phyloP scores from a whole-genome alignment of 495 filamentous ascomycete genomes.

The Penicillium maclennaniae region DNA sequence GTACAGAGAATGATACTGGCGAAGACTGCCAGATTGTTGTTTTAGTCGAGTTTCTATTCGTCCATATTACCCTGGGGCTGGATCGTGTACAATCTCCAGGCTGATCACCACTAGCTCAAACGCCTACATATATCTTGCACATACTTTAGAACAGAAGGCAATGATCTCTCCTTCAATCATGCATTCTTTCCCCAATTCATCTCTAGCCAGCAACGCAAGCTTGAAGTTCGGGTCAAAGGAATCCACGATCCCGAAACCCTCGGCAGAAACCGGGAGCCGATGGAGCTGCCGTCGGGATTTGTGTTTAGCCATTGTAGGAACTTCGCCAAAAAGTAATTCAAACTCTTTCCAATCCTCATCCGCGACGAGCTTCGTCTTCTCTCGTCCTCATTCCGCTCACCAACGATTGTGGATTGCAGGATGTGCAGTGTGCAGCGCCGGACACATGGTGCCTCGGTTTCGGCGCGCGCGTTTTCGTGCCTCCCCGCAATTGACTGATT shows the following conservation, averaged over 20 bases:
- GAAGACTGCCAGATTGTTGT: neutral
- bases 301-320: conserved; percentile 12
- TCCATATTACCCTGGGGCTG: neutral
- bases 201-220: no score
- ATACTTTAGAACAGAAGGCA: neutral
- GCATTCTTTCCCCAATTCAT: no score
- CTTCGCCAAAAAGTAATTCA: neutral
- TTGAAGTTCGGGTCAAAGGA: no score
- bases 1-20: neutral
- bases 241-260: conserved; percentile 7
- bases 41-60: neutral
- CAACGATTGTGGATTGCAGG: neutral
- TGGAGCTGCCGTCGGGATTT: conserved; percentile 17
- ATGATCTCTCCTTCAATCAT: neutral
- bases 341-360: neutral
- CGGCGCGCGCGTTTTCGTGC: neutral
- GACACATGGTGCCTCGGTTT: neutral
- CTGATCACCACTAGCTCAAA: neutral
- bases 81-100: neutral
- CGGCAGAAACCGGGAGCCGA: conserved; percentile 30
- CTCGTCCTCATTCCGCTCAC: neutral
- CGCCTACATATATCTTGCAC: neutral
- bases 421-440: neutral
- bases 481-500: neutral
- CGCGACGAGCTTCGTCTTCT: neutral